phyloP scores from a whole-genome alignment of 306 rosid genomes.

The Sphenostylis stenocarpa region DNA sequence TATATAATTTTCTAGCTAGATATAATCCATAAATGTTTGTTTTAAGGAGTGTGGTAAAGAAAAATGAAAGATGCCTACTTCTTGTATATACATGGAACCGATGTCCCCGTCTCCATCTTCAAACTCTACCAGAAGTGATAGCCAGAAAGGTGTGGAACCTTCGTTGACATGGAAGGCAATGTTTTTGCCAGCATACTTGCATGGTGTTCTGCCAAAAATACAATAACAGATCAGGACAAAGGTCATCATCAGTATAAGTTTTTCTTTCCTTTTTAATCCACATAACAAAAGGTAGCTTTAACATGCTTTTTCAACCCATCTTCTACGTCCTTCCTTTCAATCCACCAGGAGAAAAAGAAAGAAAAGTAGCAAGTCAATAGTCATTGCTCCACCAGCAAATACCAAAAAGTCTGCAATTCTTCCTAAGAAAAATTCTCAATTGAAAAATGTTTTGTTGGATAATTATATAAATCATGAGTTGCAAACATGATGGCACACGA shows the following conservation, averaged over 20 bases:
- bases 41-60: constrained; percentile 2
- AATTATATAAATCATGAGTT: not conserved
- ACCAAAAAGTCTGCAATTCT: not conserved
- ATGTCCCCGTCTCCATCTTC: constrained; percentile 92
- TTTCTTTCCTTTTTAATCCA: not conserved
- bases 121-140: constrained; percentile 75
- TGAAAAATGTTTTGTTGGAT: not conserved
- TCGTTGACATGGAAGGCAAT: constrained; percentile 83
- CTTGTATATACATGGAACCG: constrained; percentile 74
- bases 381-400: not conserved
- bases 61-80: constrained; percentile 42
- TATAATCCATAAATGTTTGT: not conserved
- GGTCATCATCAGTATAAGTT: not conserved
- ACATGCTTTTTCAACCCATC: not conserved
- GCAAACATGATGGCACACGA: too few species aligned
- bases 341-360: not conserved
- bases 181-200: constrained; percentile 66
- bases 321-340: not conserved
- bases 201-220: constrained; percentile 55
- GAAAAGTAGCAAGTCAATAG: not conserved
- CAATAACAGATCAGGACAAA: not conserved
- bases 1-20: not conserved
- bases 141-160: constrained; percentile 85
- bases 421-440: not conserved
- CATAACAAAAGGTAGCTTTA: not conserved